Base-by-base conservation (phyloP, 257 asterid species). In the Primulina eburnea region DNA sequence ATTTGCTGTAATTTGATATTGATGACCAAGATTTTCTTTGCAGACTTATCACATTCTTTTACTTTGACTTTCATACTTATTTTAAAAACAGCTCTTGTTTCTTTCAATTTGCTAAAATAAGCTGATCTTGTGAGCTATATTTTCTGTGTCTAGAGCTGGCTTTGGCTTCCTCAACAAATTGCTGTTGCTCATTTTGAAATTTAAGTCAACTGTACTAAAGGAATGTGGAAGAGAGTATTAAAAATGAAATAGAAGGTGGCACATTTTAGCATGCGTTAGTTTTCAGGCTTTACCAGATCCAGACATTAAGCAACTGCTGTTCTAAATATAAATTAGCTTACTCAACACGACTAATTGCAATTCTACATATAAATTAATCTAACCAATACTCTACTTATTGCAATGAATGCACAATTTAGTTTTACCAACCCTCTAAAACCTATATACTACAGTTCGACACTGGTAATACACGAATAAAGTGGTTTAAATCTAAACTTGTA, bases 1-100 rank as follows among this genome's bases (percentile, higher is more conserved):
- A 5, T 53, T 24, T 60, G 55, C 32, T 60, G 34, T 65, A 65
- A 70, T 62, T 35, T 50, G 66, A 64, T 69, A 11, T 8, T 35
- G 35, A n/a, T 14, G 43, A 33, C 21, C 60, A 43, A 58, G 28
- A 43, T 43, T 43, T 10, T 43, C 53, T 75, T 56, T 56, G 64
- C 47, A 24, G 33, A 18, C 60, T 67, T 72, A 8, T 40, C 43
- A 62, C 64, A 60, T 37, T 61, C 9, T 16, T 32, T 43, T 43
- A 35, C 8, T 52, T 52, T 18, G 20, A n/a, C 29, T 70, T 56
- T 60, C 68, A 14, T 65, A 58, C 65, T 66, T 65, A 53, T 40
- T 66, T 73, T 35, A 35, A 50, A 18, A 18, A 38, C 60, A 69
- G 53, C 73, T 66, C 47, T 47, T 65, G 33, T 12, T 76, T 64